phyloP scores from a whole-genome alignment of 148 eudicot genomes.

The Dianthus caryophyllus region DNA sequence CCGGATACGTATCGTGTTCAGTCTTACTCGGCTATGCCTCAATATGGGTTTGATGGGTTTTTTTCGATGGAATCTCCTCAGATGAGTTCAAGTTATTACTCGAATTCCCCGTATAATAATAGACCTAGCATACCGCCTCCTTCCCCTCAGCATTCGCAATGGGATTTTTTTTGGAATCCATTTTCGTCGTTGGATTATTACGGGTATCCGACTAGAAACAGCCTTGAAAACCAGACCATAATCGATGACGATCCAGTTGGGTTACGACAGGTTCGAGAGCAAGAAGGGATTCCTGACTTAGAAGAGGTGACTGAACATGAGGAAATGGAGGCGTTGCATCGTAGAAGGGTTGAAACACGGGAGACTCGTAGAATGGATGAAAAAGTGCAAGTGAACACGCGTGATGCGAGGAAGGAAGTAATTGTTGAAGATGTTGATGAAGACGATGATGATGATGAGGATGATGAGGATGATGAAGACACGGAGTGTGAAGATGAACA shows the following conservation, averaged over 20 bases:
- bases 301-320: conserved; percentile 91
- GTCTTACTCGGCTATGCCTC: conserved; percentile 56
- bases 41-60: conserved; percentile 63
- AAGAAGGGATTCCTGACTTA: conserved; percentile 94
- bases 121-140: conserved; percentile 57
- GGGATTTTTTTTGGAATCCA: conserved; percentile 99
- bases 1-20: conserved; percentile 71
- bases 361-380: background rate
- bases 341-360: conserved; percentile 33
- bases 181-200: conserved; percentile 87
- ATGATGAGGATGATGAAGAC: conserved; percentile 47
- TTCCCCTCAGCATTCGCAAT: conserved; percentile 72
- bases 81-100: conserved; percentile 41
- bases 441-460: conserved; percentile 46
- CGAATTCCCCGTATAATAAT: conserved; percentile 43
- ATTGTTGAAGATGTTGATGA: conserved; percentile 67
- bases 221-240: conserved; percentile 44
- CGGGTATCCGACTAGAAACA: conserved; percentile 65
- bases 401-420: conserved; percentile 45
- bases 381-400: conserved; percentile 2
- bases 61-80: conserved; percentile 75
- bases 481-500: conserved; percentile 44
- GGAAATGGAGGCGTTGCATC: conserved; percentile 37
- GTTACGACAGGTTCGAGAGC: conserved; percentile 77
- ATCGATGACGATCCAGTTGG: conserved; percentile 68